Conservation (phyloP, 495 filamentous ascomycete genomes). For the Pyrenopolyporus hunteri region DNA sequence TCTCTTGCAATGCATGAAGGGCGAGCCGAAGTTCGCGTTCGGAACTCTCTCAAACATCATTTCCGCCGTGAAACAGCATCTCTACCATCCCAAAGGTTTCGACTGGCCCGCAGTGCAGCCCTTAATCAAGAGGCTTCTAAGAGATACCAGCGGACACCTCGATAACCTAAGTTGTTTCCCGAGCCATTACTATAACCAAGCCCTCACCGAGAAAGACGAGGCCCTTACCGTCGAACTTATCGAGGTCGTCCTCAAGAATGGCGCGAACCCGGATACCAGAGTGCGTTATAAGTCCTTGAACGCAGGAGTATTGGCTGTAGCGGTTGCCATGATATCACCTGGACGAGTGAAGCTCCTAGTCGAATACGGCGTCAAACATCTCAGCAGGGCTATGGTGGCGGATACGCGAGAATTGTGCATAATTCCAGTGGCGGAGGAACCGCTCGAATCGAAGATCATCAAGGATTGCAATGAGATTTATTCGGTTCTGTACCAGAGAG, state of each 20-base stretch:
- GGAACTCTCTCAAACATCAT: background rate
- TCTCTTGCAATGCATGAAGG: too few species aligned
- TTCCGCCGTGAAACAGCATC: background rate
- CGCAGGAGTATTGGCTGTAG: background rate
- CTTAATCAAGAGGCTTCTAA: background rate
- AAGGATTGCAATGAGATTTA: too few species aligned
- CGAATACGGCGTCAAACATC: background rate
- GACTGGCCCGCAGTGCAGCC: background rate
- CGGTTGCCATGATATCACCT: background rate
- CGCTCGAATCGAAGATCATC: too few species aligned
- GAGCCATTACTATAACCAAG: background rate
- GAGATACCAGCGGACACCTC: background rate
- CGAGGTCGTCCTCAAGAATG: background rate
- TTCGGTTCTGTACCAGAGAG: too few species aligned
- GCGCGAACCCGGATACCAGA: background rate
- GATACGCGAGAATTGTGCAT: too few species aligned
- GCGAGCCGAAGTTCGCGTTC: background rate
- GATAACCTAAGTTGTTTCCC: background rate
- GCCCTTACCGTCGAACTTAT: background rate
- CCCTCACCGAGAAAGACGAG: background rate
- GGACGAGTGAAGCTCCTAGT: background rate
- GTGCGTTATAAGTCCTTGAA: background rate
- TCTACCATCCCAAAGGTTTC: background rate
- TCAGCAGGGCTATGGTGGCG: too few species aligned
- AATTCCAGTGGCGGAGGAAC: too few species aligned